A percentile compares a stretch with the other conserved stretches of the same genome.
phyloP scores from a whole-genome alignment of 352 stramenopile genomes.

The Albugo candida region DNA sequence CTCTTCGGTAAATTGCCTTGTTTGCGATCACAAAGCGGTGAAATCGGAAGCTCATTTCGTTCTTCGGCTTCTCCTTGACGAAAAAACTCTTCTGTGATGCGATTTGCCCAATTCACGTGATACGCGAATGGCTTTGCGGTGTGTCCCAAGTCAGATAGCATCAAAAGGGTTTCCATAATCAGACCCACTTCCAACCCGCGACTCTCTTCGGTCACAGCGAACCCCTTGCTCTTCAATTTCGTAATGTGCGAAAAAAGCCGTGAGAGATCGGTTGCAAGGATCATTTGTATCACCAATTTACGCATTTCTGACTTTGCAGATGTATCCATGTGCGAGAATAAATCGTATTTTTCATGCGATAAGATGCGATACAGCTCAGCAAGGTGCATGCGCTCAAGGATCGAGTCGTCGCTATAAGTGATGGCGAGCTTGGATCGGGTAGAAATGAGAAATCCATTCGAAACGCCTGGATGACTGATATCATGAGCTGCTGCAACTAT shows the following conservation, averaged over 20 bases:
- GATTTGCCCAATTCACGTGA: slow-evolving; percentile 37
- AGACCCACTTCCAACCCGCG: slow-evolving; percentile 21
- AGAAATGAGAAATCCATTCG: slow-evolving; percentile 80
- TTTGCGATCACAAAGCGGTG: slow-evolving; percentile 36
- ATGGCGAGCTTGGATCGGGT: slow-evolving; percentile 74
- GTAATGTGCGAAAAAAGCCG: slow-evolving; percentile 55
- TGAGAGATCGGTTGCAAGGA: slow-evolving; percentile 68
- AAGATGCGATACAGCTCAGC: slow-evolving; percentile 42
- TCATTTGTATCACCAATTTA: slow-evolving; percentile 59
- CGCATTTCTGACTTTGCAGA: slow-evolving; percentile 32
- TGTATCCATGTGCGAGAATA: slow-evolving; percentile 35
- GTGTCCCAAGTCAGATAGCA: slow-evolving; percentile 58
- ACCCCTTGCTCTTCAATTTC: slow-evolving; percentile 53
- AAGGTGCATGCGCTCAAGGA: slow-evolving; percentile 76
- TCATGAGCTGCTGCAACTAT: slow-evolving; percentile 85
- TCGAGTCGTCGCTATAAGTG: slow-evolving; percentile 84
- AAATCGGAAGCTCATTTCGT: slow-evolving; percentile 31
- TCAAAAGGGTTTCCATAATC: slow-evolving; percentile 43
- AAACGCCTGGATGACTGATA: slow-evolving; percentile 83
- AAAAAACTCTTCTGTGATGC: slow-evolving; percentile 49
- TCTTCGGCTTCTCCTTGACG: slow-evolving; percentile 37
- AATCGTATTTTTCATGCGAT: slow-evolving; percentile 45
- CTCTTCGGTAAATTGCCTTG: slow-evolving; percentile 34
- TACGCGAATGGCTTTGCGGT: slow-evolving; percentile 37
- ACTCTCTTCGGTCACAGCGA: slow-evolving; percentile 15